Conservation (phyloP, 164 flowering plant genomes). For the Paratinospora sagittata region DNA sequence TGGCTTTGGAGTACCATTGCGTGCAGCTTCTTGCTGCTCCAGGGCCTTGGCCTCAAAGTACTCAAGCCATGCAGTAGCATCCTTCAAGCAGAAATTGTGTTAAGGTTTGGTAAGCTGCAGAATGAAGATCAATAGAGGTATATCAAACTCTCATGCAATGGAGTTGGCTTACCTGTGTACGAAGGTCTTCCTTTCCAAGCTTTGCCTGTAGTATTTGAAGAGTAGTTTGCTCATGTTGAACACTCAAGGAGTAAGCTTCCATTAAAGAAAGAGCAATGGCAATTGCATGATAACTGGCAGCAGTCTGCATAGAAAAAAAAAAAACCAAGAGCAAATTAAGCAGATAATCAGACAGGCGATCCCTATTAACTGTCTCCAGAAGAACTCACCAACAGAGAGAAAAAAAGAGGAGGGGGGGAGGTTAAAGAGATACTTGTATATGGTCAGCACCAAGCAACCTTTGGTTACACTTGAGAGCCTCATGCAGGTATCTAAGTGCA, state of each 20-base stretch:
- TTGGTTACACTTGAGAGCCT: slow-evolving; percentile 91
- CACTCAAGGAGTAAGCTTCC: slow-evolving; percentile 93
- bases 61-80: slow-evolving; percentile 98
- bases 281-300: slow-evolving; percentile 97
- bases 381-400: neutral
- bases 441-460: slow-evolving; percentile 94
- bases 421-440: slow-evolving; percentile 59
- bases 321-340: slow-evolving; percentile 9
- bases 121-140: neutral
- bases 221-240: slow-evolving; percentile 95
- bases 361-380: neutral
- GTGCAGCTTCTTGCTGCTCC: slow-evolving; percentile 99
- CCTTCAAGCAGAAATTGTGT: slow-evolving; percentile 33
- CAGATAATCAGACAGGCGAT: neutral
- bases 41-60: slow-evolving; percentile 89
- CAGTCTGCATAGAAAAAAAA: slow-evolving; percentile 49
- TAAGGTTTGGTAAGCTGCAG: neutral
- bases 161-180: slow-evolving; percentile 62
- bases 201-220: slow-evolving; percentile 83
- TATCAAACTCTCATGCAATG: neutral
- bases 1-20: slow-evolving; percentile 92
- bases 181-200: slow-evolving; percentile 87
- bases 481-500: slow-evolving; percentile 90
- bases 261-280: slow-evolving; percentile 93
- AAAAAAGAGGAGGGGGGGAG: slow-evolving; percentile 1